Percentiles rank a stretch among this genome's conserved stretches.
These are phyloP conservation scores for Fusarium verrucosum DNA, from an alignment of 2,329 filamentous ascomycete species.

Conservation along the genomic window DNA sequence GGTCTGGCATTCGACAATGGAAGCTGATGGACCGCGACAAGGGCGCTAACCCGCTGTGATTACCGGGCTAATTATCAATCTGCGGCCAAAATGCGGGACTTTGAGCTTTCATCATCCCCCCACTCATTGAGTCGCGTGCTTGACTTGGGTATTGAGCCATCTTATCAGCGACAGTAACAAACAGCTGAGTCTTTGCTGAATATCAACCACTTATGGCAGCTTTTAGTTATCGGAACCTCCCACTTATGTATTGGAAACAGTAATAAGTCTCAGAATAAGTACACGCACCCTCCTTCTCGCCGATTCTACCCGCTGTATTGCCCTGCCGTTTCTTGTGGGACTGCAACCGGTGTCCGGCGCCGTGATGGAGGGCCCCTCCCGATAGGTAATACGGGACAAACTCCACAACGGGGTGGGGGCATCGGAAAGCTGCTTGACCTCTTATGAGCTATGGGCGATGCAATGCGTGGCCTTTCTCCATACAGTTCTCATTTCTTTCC, in stretches of 20 bases:
- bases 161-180: not conserved
- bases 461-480: slow-evolving; percentile 14
- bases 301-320: slow-evolving; percentile 34
- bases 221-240: not conserved
- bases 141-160: not conserved
- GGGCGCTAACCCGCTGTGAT: slow-evolving; percentile 32
- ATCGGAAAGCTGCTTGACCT: slow-evolving; percentile 30
- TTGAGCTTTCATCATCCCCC: slow-evolving; percentile 29
- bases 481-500: slow-evolving; percentile 20
- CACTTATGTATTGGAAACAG: not conserved
- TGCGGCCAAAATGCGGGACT: slow-evolving; percentile 12
- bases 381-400: slow-evolving; percentile 39
- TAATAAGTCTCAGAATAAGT: not conserved
- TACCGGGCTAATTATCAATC: slow-evolving; percentile 4
- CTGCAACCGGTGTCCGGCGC: slow-evolving; percentile 38
- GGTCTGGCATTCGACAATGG: slow-evolving; percentile 5
- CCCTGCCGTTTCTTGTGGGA: slow-evolving; percentile 26
- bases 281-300: slow-evolving; percentile 3
- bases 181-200: not conserved
- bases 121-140: slow-evolving; percentile 35
- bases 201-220: not conserved
- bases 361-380: slow-evolving; percentile 40
- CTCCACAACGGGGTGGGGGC: slow-evolving; percentile 40
- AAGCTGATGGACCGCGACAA: slow-evolving; percentile 12
- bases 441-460: not conserved